Conservation (phyloP, 495 filamentous ascomycete species). For the Talaromyces stipitatus region DNA sequence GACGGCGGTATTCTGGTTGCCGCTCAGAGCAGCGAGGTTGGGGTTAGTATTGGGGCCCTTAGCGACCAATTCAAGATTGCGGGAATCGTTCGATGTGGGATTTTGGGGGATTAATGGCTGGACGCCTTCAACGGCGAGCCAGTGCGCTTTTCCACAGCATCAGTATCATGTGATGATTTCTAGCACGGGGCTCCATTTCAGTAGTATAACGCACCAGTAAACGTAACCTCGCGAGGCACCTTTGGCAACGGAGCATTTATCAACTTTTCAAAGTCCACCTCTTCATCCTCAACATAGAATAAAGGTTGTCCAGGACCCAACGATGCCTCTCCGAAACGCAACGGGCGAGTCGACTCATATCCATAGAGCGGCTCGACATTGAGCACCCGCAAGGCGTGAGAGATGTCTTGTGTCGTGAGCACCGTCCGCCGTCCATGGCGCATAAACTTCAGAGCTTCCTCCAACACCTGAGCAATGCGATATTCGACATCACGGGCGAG, state of each 20-base stretch:
- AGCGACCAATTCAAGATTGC: slow-evolving; percentile 73
- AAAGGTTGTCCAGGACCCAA: slow-evolving; percentile 91
- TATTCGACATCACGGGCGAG: slow-evolving; percentile 93
- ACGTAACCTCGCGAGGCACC: slow-evolving; percentile 84
- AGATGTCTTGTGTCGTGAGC: slow-evolving; percentile 77
- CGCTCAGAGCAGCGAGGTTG: slow-evolving; percentile 71
- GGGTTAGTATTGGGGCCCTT: slow-evolving; percentile 84
- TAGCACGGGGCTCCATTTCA: too few relatives aligned
- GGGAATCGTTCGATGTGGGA: slow-evolving; percentile 72
- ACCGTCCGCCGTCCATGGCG: slow-evolving; percentile 74
- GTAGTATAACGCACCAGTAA: slow-evolving; percentile 59
- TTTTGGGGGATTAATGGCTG: slow-evolving; percentile 95
- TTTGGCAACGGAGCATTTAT: slow-evolving; percentile 94
- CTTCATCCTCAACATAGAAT: slow-evolving; percentile 97
- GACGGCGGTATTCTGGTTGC: slow-evolving; percentile 71
- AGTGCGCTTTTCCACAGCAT: slow-evolving; percentile 58
- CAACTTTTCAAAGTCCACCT: slow-evolving; percentile 96
- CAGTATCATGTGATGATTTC: slow-evolving; percentile 7
- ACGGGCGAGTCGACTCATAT: slow-evolving; percentile 79
- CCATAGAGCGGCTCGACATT: slow-evolving; percentile 94
- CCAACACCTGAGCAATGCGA: slow-evolving; percentile 81
- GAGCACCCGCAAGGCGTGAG: slow-evolving; percentile 71
- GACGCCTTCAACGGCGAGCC: slow-evolving; percentile 92
- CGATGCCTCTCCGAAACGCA: slow-evolving; percentile 88
- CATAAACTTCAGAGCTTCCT: slow-evolving; percentile 94